Base-by-base conservation (phyloP, 805 yeast species). In the Komagataella mondaviorum region DNA sequence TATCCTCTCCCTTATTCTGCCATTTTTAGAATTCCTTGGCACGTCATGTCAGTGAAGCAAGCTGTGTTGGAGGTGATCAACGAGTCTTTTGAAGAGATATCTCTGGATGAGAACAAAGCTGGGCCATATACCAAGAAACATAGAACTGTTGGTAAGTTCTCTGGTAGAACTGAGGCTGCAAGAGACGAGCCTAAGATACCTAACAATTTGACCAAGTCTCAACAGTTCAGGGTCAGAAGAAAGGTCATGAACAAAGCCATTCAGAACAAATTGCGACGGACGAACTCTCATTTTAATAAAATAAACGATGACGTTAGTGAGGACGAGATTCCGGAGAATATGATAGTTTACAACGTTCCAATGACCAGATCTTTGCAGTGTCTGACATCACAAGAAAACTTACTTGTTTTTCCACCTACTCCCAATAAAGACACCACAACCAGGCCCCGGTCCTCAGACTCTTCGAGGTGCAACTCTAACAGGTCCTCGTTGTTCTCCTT, bases 341-440 rank as follows among this genome's bases (percentile, higher is more conserved):
- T 73, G 20, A 69, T 75, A 20, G 75, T 82, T 53, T 83, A 69
- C 64, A 82, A 83, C 57, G 85, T 83, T 17, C 89, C 89, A 2
- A 64, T 79, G 50, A 72, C 85, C 0, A 81, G 78, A 48, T 74
- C 84, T 0, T 63, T 81, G 17, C 68, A 63, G 5, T 63, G 72
- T 10, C 55, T 70, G 16, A 55, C 67, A n/a, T 64, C 65, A 17
- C 63, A 64, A 48, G 72, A 73, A 55, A 65, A 62, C 48, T 62
- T 63, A 12, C 55, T 66, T 45, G 60, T 50, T 53, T 46, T 46
- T 22, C 52, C 23, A 8, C 51, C 45, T 8, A 23, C 23, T 14
- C 51, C 51, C 22, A 44, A 59, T 7, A n/a, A 17, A 17, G 46
- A 44, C 20, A 14, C 46, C 23, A 44, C 46, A 17, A 16, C 18